Evolutionary conservation across 805 yeast genomes (phyloP), one percentile per base, ranked within the genome.

Genomic region (Candida rishiriensis): DNA sequence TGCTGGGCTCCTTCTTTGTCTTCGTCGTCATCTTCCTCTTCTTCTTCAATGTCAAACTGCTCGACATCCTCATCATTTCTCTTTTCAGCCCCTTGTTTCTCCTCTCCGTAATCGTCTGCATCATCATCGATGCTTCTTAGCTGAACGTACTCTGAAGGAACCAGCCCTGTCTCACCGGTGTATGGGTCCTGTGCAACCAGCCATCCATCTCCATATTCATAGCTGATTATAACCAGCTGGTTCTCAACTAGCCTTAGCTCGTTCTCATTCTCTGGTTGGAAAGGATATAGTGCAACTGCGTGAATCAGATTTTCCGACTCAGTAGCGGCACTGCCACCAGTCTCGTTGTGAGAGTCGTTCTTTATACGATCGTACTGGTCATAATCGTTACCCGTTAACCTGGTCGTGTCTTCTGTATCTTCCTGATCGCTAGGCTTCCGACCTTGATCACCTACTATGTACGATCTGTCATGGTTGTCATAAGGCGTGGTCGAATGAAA

Each of bases 121-220:
- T 36, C 40, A 12, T 41, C 43, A 4, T 63, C 68, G n/a, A 53
- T 63, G 34, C 60, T 54, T 31, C 64, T 36, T 5, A 76, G 61
- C 44, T 86, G 84, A 29, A 93, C 97, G 57, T 90, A 93, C 56
- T 87, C 97, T 57, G 90, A 96, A 1, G 99, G 99, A 6, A 93
- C 95, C 41, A 93, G 75, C 2, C 99, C 99, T 11, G 95, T 86
- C 50, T 82, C 85, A 1, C 88, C 88, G 2, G 85, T 74, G 26
- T 59, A 71, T 1, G 87, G 83, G 56, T 88, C 89, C 54, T 79
- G 81, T 0, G 97, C 98, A 41, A 93, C 97, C 3, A 93, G 74
- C 99, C 99, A 93, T 8, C 99, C 99, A 62, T 91, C 97, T 21
- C 98, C 98, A 62, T 91, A 96, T 45, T 95, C 79, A 63, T 90